Percentiles rank a stretch among this genome's conserved stretches.
Evolutionary conservation across 768 basidiomycete species (phyloP).

Genomic region (Rhodotorula toruloides): DNA sequence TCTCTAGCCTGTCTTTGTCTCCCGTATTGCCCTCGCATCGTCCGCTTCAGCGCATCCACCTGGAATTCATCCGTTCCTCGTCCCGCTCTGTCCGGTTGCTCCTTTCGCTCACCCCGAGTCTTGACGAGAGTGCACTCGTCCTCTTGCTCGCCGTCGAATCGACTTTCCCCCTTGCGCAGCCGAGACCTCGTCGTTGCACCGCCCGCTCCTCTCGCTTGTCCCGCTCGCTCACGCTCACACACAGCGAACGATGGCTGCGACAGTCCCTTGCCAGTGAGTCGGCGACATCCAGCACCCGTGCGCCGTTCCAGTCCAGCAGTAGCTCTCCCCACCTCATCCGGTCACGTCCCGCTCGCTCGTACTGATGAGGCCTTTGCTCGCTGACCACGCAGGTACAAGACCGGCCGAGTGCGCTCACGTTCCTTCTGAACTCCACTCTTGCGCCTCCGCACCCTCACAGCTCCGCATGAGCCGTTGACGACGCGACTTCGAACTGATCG

Average conservation of each 20-base stretch:
- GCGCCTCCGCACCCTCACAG: background rate
- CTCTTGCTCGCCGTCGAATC: too few relatives aligned
- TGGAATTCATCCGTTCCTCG: too few relatives aligned
- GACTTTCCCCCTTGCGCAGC: too few relatives aligned
- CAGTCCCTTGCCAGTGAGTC: slow-evolving; percentile 26
- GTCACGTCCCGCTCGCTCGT: background rate
- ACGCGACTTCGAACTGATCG: background rate
- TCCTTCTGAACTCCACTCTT: background rate
- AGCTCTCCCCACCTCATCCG: background rate
- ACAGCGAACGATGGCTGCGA: slow-evolving; percentile 13
- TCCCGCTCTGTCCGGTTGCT: too few relatives aligned
- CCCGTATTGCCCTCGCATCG: too few relatives aligned
- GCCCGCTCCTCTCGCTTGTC: background rate
- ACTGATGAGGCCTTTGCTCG: background rate
- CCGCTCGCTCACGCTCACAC: background rate
- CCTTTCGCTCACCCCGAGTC: too few relatives aligned
- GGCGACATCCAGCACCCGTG: background rate
- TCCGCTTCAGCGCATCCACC: too few relatives aligned
- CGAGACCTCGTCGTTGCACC: too few relatives aligned
- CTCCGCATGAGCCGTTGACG: background rate
- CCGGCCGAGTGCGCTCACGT: slow-evolving; percentile 17
- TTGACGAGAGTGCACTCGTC: too few relatives aligned
- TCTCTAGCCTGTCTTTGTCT: too few relatives aligned
- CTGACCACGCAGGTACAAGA: slow-evolving; percentile 26
- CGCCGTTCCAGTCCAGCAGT: background rate